phyloP scores from a whole-genome alignment of 495 filamentous ascomycete genomes.

The Xylaria sp. region DNA sequence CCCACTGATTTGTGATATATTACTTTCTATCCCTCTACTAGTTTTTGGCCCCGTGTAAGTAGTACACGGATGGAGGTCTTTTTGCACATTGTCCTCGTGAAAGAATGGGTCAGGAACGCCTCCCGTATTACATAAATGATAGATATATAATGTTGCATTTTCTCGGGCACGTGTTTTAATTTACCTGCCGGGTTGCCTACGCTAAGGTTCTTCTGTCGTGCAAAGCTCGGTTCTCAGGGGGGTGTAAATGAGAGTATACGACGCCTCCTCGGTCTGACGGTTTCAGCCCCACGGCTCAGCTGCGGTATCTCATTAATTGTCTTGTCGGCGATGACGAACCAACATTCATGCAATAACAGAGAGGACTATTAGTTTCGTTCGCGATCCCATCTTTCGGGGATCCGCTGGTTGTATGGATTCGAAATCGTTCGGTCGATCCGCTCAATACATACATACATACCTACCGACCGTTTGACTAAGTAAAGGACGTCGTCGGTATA shows the following conservation, averaged over 20 bases:
- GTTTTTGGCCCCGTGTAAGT: slow-evolving; percentile 1
- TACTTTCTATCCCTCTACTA: background rate
- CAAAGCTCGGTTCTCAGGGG: slow-evolving; percentile 1
- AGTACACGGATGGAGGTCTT: background rate
- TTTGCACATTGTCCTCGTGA: background rate
- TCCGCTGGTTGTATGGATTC: background rate
- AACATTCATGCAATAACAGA: slow-evolving; percentile 2
- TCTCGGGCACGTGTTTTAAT: background rate
- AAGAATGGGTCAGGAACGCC: background rate
- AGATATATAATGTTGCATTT: background rate
- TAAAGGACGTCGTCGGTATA: slow-evolving; percentile 5
- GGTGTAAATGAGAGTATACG: background rate
- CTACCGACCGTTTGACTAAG: background rate
- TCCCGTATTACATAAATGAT: background rate
- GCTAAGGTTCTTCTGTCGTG: background rate
- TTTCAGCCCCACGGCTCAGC: slow-evolving; percentile 16
- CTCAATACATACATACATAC: background rate
- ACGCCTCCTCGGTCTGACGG: slow-evolving; percentile 15
- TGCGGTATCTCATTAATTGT: background rate
- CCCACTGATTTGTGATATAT: background rate
- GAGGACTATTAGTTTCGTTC: background rate
- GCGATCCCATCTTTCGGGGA: background rate
- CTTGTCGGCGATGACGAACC: background rate
- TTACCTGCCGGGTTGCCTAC: background rate
- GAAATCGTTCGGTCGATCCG: background rate